Percentiles rank a stretch among this genome's conserved stretches.
Evolutionary conservation across 2,329 filamentous ascomycete genomes (phyloP).

Genomic region (Thelonectria rubi): DNA sequence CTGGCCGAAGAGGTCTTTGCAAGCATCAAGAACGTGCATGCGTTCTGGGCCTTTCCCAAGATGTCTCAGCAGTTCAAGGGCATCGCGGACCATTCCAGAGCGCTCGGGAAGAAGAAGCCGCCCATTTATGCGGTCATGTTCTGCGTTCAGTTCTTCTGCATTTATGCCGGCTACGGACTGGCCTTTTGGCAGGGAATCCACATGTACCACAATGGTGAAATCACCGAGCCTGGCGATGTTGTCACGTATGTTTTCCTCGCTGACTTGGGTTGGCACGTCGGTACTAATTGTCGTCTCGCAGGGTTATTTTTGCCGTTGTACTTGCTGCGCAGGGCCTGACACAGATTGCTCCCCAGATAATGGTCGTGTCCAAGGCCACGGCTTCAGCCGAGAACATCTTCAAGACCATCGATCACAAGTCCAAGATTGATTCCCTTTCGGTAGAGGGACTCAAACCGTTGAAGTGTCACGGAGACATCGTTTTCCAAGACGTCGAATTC

Average conservation of each 20-base stretch:
- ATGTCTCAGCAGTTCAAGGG: background rate
- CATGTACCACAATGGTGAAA: constrained; percentile 2
- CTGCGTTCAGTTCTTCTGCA: constrained; percentile 1
- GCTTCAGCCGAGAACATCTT: constrained; percentile 85
- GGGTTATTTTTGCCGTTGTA: background rate
- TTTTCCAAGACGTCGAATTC: constrained; percentile 50
- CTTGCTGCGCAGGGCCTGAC: background rate
- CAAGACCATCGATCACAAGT: constrained; percentile 80
- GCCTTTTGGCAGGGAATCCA: constrained; percentile 76
- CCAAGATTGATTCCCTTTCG: constrained; percentile 47
- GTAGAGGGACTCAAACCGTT: constrained; percentile 41
- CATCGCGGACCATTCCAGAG: background rate
- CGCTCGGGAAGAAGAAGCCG: constrained; percentile 1
- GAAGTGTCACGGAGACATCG: constrained; percentile 49
- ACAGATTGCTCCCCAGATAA: background rate
- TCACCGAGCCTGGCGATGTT: constrained; percentile 60
- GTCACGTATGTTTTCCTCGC: constrained; percentile 82
- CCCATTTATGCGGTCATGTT: constrained; percentile 3
- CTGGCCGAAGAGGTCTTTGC: constrained; percentile 1
- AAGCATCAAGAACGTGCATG: constrained; percentile 3
- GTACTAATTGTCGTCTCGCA: background rate
- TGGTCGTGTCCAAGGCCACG: constrained; percentile 59
- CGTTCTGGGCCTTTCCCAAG: constrained; percentile 1
- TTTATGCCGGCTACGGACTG: constrained; percentile 71
- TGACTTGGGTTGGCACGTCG: constrained; percentile 73